Evolutionary conservation across 1,284 basidiomycete species (phyloP).

Genomic region (Marasmius sp.): DNA sequence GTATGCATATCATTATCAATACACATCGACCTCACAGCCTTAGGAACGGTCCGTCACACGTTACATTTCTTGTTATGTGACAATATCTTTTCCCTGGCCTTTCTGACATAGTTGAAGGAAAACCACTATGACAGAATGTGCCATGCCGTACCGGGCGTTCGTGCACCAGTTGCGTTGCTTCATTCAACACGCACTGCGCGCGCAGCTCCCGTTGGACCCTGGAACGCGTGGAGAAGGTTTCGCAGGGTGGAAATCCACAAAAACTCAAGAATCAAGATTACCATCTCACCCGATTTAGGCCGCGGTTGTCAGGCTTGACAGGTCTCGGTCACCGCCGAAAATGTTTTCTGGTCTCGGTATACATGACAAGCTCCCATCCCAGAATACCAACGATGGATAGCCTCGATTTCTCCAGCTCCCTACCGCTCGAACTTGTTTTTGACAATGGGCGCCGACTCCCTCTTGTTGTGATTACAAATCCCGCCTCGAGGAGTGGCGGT

Average conservation of each 20-base stretch:
- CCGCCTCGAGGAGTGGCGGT: not conserved
- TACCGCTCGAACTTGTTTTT: not conserved
- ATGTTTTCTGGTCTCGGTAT: not conserved
- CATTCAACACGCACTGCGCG: not conserved
- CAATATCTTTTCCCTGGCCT: too few species aligned
- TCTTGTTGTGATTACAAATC: not conserved
- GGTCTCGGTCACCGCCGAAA: slow-evolving; percentile 1
- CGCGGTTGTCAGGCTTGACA: not conserved
- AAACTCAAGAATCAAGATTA: not conserved
- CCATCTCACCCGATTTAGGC: not conserved
- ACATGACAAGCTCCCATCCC: not conserved
- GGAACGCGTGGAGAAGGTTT: not conserved
- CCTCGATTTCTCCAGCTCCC: not conserved
- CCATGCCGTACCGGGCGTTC: not conserved
- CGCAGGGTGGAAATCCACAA: not conserved
- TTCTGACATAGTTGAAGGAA: too few species aligned
- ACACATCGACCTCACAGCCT: too few species aligned
- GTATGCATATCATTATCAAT: too few species aligned
- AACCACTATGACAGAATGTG: not conserved
- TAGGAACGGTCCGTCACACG: too few species aligned
- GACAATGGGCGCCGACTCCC: not conserved
- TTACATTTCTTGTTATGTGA: too few species aligned
- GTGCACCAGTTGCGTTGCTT: not conserved
- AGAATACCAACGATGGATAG: not conserved
- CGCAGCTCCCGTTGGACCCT: not conserved